Evolutionary conservation across 2,329 filamentous ascomycete species (phyloP), one percentile per base, ranked within the genome.

Genomic region (Hirsutella thompsonii): DNA sequence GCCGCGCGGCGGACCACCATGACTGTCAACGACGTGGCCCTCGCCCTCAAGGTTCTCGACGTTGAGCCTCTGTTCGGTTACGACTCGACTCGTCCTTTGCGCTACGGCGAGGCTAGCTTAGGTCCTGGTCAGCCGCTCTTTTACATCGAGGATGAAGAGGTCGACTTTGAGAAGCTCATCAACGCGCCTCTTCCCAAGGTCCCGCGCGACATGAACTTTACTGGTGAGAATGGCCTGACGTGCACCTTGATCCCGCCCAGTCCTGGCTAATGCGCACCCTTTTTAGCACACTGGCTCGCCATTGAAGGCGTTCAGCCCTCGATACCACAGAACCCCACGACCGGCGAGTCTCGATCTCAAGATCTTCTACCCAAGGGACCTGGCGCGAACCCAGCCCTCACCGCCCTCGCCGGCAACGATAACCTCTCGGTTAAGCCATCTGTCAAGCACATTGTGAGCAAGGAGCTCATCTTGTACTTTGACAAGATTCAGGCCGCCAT

Each of bases 121-220:
- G 92, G 92, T 0, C 88, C 89, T 13, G 89, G 90, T 9, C 92
- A 98, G 62, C 88, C 90, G 40, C 68, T 98, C 19, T 98, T 90
- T 63, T 98, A 98, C 59, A 83, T 98, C 30, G 92, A 98, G 56
- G 92, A 98, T 58, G 92, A 98, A 57, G 92, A 98, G 67, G 82
- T 96, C 41, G 92, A 98, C 62, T 96, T 98, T 57, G 92, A 98
- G 67, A 96, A 96, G 69, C 69, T 98, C 50, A 95, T 98, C 59
- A 98, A 98, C 64, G 88, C 88, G 48, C 86, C 92, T 4, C 64
- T 98, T 49, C 92, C 92, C 20, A 95, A 93, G 61, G 89, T 98
- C 23, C 92, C 92, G 28, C 74, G 90, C 38, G 92, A 98, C 60
- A 83, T 92, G 53, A 86, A 80, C 46, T 90, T 95, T 56, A 96